Base-by-base conservation (phyloP, 805 yeast genomes). In the Jamesozyma piceae region DNA sequence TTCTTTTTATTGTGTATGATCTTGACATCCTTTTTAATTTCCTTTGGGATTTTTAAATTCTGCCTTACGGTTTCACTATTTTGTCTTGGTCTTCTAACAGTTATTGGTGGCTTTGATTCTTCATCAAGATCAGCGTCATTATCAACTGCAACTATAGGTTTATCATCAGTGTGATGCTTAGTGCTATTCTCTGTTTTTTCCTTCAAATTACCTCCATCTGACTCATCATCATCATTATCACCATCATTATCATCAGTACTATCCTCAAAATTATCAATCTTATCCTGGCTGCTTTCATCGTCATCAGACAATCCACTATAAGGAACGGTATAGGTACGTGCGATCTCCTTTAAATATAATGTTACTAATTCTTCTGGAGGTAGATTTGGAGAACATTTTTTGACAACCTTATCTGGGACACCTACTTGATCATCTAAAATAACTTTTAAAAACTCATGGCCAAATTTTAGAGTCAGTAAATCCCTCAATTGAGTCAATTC, bases 281-380 rank as follows among this genome's bases (percentile, higher is more conserved):
- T 55, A 10, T 57, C 54, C 10, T 49, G 51, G 3, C 14, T 26
- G n/a, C 32, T 37, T 13, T 17, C 34, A 6, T 54, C 61, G n/a
- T 33, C 33, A 28, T 51, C 52, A 15, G 39, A 40, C 15, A 78
- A 58, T 13, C 77, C 80, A 27, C 85, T 77, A 53, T 77, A 88
- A 1, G 87, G 82, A 0, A 80, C 92, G 19, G 73, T 71, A 54
- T 88, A 87, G 0, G 95, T 83, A 40, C 69, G 69, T 1, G 95
- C 95, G 47, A 87, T 87, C 55, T 87, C 96, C 42, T 73, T 67
- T 47, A 88, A 66, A 53, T 88, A 88, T 45, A 83, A 61, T 14
- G 72, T 69, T 1, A 87, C 92, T 43, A 87, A 67, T 20, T 71
- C 77, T 35, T 68, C 71, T 3, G 72, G 60, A 1, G 95, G 95